A percentile compares a stretch with the other conserved stretches of the same genome.
Conservation (phyloP, 441 rosid genomes). For the Erysimum cheiri region DNA sequence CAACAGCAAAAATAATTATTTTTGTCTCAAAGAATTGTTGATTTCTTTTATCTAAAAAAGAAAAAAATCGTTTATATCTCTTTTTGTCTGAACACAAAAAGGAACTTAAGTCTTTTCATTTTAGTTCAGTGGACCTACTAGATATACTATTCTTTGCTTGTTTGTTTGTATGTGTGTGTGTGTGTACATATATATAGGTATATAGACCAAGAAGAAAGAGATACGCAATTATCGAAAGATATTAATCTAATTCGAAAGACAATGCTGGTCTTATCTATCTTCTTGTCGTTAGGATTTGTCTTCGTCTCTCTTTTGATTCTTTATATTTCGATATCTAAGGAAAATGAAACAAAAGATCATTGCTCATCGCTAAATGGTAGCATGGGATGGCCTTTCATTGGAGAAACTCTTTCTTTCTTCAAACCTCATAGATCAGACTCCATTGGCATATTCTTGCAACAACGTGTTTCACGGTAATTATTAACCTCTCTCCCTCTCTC, state of each 20-base stretch:
- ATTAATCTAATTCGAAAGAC: constrained; percentile 19
- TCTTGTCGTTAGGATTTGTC: constrained; percentile 49
- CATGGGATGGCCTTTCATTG: constrained; percentile 85
- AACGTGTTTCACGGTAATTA: constrained; percentile 62
- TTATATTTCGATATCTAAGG: constrained; percentile 33
- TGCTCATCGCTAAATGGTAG: constrained; percentile 54
- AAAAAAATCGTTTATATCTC: neutral
- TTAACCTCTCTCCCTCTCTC: neutral
- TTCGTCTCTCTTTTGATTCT: constrained; percentile 41
- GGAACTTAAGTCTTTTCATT: neutral
- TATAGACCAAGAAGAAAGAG: constrained; percentile 16
- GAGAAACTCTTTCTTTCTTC: constrained; percentile 78
- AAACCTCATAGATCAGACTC: constrained; percentile 77
- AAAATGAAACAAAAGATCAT: constrained; percentile 30
- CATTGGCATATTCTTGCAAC: constrained; percentile 66
- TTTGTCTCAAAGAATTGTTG: too few relatives aligned
- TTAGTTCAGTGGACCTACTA: neutral
- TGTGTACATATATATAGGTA: neutral
- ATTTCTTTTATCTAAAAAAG: too few relatives aligned
- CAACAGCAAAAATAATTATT: neutral
- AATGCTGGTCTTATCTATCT: constrained; percentile 31
- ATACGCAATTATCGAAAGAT: constrained; percentile 1
- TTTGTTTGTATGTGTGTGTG: neutral
- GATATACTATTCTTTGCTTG: neutral
- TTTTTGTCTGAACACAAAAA: neutral